phyloP scores from a whole-genome alignment of 768 basidiomycete genomes.

The Trametopsis cervina region DNA sequence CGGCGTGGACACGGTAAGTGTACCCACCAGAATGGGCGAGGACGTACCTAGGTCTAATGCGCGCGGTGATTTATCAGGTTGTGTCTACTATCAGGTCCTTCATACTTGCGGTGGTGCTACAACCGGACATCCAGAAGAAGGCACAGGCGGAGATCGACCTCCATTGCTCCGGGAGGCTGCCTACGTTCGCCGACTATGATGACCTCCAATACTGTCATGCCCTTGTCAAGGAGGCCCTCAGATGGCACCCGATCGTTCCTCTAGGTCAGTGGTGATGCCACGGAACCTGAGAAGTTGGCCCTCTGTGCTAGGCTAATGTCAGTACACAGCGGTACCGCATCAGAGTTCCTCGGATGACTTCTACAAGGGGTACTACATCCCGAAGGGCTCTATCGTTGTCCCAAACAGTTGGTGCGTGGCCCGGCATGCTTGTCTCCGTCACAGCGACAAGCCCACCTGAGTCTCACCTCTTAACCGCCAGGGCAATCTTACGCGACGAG shows the following conservation, averaged over 20 bases:
- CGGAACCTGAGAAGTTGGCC: neutral
- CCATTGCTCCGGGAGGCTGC: constrained; percentile 19
- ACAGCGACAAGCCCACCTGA: neutral
- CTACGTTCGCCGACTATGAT: constrained; percentile 18
- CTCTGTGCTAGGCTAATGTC: neutral
- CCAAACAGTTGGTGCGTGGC: constrained; percentile 11
- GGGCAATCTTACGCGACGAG: constrained; percentile 35
- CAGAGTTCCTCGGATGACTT: constrained; percentile 18
- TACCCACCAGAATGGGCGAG: neutral
- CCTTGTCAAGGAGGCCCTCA: constrained; percentile 20
- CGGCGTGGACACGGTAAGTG: neutral
- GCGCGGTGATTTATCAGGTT: constrained; percentile 16
- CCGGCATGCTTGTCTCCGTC: neutral
- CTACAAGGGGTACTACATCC: constrained; percentile 18
- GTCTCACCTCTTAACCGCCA: constrained; percentile 5
- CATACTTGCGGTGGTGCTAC: constrained; percentile 31
- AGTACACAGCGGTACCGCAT: constrained; percentile 13
- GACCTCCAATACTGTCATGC: constrained; percentile 20
- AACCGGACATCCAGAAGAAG: constrained; percentile 23
- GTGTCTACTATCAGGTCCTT: constrained; percentile 25
- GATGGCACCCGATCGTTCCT: constrained; percentile 31
- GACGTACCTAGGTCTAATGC: neutral
- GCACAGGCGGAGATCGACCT: constrained; percentile 27
- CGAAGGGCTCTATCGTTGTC: constrained; percentile 8
- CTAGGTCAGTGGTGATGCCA: constrained; percentile 17